Conservation (phyloP, 257 asterid genomes). For the Solanum appendiculatum region DNA sequence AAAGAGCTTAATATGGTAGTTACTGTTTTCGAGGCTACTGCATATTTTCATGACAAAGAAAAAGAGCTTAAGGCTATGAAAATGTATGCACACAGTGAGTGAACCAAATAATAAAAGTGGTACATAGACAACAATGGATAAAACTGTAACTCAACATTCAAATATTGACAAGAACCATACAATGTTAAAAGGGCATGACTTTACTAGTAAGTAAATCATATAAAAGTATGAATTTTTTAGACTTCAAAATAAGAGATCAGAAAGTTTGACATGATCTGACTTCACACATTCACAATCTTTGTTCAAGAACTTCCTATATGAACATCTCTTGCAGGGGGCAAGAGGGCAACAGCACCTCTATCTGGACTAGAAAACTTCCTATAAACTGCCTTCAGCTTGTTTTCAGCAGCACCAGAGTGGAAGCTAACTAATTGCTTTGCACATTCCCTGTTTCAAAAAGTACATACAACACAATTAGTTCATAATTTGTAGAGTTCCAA, state of each 20-base stretch:
- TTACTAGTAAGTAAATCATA: background rate
- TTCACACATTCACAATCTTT: background rate
- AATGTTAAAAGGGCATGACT: background rate
- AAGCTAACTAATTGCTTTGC: constrained; percentile 49
- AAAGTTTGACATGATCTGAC: background rate
- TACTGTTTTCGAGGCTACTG: background rate
- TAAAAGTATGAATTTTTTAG: background rate
- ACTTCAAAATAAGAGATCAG: background rate
- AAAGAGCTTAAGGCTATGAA: background rate
- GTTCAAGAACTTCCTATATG: background rate
- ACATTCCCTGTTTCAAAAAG: constrained; percentile 28
- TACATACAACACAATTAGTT: background rate
- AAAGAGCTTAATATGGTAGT: background rate
- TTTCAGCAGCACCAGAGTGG: constrained; percentile 43
- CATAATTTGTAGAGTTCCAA: background rate
- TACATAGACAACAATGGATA: background rate
- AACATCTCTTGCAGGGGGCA: constrained; percentile 48
- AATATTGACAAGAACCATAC: background rate
- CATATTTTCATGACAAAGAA: background rate
- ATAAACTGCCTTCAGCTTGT: constrained; percentile 48
- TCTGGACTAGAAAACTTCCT: constrained; percentile 52
- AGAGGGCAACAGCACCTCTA: constrained; percentile 52
- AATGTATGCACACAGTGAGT: background rate
- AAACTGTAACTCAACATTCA: background rate
- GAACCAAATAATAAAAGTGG: background rate